Evolutionary conservation across 331 rosid genomes (phyloP).

Genomic region (Rosa hybrid): DNA sequence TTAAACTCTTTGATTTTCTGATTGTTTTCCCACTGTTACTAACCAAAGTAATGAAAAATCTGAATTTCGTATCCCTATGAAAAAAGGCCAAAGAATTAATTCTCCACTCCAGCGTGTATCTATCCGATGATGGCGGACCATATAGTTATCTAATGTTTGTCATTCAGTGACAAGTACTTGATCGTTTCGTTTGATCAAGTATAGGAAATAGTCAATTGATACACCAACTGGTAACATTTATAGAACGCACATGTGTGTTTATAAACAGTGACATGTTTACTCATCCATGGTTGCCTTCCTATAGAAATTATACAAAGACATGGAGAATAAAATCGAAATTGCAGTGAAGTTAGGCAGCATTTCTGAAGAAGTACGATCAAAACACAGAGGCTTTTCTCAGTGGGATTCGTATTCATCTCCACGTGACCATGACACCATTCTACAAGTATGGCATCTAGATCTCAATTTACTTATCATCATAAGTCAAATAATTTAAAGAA

Average conservation of each 20-base stretch:
- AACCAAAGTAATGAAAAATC: too few relatives aligned
- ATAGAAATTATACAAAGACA: slow-evolving; percentile 61
- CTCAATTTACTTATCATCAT: not conserved
- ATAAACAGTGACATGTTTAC: not conserved
- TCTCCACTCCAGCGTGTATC: too few relatives aligned
- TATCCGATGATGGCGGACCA: too few relatives aligned
- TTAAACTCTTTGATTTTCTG: too few relatives aligned
- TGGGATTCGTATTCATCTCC: slow-evolving; percentile 62
- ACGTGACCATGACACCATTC: slow-evolving; percentile 63
- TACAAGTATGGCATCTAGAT: slow-evolving; percentile 43
- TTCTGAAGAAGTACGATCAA: slow-evolving; percentile 48
- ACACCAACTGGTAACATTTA: not conserved
- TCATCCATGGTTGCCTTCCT: not conserved
- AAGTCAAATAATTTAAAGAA: not conserved
- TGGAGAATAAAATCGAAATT: slow-evolving; percentile 53
- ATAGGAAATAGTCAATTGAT: not conserved
- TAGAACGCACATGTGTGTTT: not conserved
- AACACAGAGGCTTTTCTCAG: slow-evolving; percentile 49
- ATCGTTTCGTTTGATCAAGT: not conserved
- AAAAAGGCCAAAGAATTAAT: too few relatives aligned
- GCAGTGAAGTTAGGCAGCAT: slow-evolving; percentile 44
- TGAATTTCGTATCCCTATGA: too few relatives aligned
- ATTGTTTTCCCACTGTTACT: too few relatives aligned
- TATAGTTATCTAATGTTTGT: too few relatives aligned
- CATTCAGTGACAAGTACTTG: not conserved